Evolutionary conservation across 148 eudicot genomes (phyloP).

Genomic region (Camellia japonica): DNA sequence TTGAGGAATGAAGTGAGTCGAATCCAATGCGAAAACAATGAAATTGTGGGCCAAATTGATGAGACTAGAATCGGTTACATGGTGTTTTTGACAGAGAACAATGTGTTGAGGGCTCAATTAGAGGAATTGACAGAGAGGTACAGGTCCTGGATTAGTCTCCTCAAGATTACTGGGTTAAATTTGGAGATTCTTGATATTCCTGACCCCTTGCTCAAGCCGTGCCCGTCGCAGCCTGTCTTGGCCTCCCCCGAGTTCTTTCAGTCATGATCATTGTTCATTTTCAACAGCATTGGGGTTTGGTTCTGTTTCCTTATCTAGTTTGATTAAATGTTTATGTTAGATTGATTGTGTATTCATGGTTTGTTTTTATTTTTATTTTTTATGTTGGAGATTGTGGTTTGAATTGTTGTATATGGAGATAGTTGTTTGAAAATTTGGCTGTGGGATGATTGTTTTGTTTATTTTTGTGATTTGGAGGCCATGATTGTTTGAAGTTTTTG

Average conservation of each 20-base stretch:
- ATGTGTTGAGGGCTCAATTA: slow-evolving; percentile 37
- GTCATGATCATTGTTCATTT: slow-evolving; percentile 5
- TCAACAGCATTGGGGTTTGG: not conserved
- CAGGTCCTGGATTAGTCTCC: slow-evolving; percentile 11
- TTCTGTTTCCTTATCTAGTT: not conserved
- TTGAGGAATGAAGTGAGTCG: slow-evolving; percentile 1
- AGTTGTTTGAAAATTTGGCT: not conserved
- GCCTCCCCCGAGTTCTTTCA: slow-evolving; percentile 19
- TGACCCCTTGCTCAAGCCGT: slow-evolving; percentile 25
- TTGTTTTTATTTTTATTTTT: not conserved
- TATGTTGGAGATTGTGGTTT: not conserved
- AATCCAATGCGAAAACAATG: slow-evolving; percentile 12
- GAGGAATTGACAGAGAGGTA: slow-evolving; percentile 30
- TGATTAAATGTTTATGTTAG: not conserved
- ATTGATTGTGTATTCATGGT: not conserved
- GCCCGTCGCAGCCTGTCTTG: slow-evolving; percentile 29
- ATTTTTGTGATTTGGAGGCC: not conserved
- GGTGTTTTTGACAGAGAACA: slow-evolving; percentile 21
- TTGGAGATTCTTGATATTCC: slow-evolving; percentile 23
- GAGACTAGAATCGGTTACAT: slow-evolving; percentile 6
- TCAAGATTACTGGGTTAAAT: slow-evolving; percentile 10
- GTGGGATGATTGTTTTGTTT: too few species aligned
- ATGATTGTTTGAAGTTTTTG: not conserved
- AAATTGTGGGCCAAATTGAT: slow-evolving; percentile 13
- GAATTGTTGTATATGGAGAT: not conserved